Evolutionary conservation across 768 basidiomycete genomes (phyloP), one percentile per base, ranked within the genome.

Genomic region (Pulveroboletus sp.): DNA sequence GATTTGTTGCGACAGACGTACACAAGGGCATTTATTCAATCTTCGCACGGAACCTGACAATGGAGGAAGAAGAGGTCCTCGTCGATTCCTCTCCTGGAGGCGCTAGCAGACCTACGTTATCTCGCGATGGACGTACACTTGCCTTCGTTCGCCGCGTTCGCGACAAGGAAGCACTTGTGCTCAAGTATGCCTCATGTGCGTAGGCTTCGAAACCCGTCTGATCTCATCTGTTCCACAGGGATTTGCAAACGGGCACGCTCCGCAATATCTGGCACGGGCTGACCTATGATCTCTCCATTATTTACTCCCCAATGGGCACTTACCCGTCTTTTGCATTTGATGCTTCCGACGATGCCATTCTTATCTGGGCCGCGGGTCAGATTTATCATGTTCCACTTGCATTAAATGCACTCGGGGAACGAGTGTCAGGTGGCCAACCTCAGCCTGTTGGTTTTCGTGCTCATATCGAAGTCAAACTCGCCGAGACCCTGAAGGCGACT

Each of bases 231-330:
- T 27, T 44, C 49, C 23, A 35, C 49, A 88, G 86, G 60, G 87
- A 88, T 58, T 69, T 89, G 17, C 61, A 71, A 33, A 84, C 83
- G 1, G 87, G 86, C 16, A 83, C 82, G 3, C 68, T 85, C 33
- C 78, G 76, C 55, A 66, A 87, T 58, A 63, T 81, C 16, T 88
- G 83, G 82, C 67, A 86, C 46, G 86, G 84, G 0, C 70, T 89
- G 27, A 82, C 76, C 2, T 87, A 85, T 57, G 86, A 89, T 60
- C 70, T 82, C n/a, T 72, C 72, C 19, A 62, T 64, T 10, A 72
- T 86, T 43, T 86, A 80, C 9, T 83, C 85, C 13, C 86, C 87
- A 0, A 87, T 87, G 84, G 84, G 85, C 11, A 89, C 86, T 34
- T 89, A 89, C 55, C 87, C 86, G 0, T 82, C 84, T 1, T 89